A percentile compares a stretch with the other conserved stretches of the same genome.
Evolutionary conservation across 2,329 filamentous ascomycete species (phyloP).

Genomic region (Sporothrix variecibatus): DNA sequence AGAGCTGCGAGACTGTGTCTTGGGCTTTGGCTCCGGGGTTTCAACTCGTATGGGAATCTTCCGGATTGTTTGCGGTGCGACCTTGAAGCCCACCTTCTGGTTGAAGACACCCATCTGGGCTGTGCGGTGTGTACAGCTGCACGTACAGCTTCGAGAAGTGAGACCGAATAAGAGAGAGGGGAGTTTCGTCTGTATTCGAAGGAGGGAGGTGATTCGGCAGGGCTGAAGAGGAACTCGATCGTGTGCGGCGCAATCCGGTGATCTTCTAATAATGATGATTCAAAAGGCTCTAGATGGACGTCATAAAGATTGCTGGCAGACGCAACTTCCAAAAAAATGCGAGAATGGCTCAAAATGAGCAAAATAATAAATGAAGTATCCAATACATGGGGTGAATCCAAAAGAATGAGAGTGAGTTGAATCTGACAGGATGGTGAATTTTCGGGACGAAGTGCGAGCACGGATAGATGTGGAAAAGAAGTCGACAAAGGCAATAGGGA

Average conservation of each 20-base stretch:
- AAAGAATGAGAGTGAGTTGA: background rate
- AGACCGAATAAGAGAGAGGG: background rate
- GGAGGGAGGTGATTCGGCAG: background rate
- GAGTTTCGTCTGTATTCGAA: background rate
- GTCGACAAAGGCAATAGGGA: background rate
- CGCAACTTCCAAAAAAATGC: background rate
- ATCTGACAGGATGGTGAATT: background rate
- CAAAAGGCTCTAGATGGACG: background rate
- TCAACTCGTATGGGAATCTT: conserved; percentile 55
- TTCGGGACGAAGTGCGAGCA: conserved; percentile 6
- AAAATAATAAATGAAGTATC: background rate
- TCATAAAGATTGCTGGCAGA: background rate
- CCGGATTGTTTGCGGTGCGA: conserved; percentile 52
- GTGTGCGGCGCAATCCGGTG: background rate
- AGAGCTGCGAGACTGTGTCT: conserved; percentile 34
- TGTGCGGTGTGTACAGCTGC: background rate
- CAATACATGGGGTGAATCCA: background rate
- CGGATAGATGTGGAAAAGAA: background rate
- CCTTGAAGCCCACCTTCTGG: conserved; percentile 53
- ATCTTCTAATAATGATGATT: background rate
- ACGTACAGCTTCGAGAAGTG: background rate
- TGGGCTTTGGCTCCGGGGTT: conserved; percentile 43
- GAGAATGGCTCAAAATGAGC: background rate
- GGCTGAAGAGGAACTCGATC: background rate
- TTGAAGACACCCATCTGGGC: conserved; percentile 45